Percentiles rank a stretch among this genome's conserved stretches.
phyloP scores from a whole-genome alignment of 345 rosid species.

The Ailanthus altissimus region DNA sequence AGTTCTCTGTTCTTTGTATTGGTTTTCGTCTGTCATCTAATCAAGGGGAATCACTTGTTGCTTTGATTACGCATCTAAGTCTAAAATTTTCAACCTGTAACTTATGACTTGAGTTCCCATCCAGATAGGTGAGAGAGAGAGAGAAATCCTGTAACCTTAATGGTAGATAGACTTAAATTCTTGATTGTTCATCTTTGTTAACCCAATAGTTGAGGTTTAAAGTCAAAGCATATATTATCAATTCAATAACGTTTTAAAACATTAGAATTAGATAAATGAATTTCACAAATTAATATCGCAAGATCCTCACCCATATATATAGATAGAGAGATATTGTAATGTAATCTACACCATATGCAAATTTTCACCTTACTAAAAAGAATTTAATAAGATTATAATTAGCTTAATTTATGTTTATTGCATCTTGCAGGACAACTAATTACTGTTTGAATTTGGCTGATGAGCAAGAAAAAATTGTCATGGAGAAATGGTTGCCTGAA shows the following conservation, averaged over 20 bases:
- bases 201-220: too few relatives aligned
- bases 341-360: background rate
- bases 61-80: background rate
- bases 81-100: background rate
- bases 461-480: constrained; percentile 77
- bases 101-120: too few relatives aligned
- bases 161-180: too few relatives aligned
- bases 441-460: constrained; percentile 77
- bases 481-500: constrained; percentile 87
- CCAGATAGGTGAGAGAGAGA: too few relatives aligned
- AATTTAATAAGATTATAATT: background rate
- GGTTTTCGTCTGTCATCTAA: background rate
- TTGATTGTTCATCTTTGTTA: too few relatives aligned
- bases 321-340: too few relatives aligned
- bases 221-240: too few relatives aligned
- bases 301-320: too few relatives aligned
- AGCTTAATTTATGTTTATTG: constrained; percentile 10
- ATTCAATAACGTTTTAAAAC: too few relatives aligned
- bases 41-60: background rate
- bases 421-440: constrained; percentile 62
- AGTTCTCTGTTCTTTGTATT: background rate
- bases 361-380: background rate
- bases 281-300: too few relatives aligned
- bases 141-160: background rate
- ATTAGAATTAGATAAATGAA: too few relatives aligned